Evolutionary conservation across 1,284 basidiomycete species (phyloP), one percentile per base, ranked within the genome.

Genomic region (Cutaneotrichosporon arboriforme): DNA sequence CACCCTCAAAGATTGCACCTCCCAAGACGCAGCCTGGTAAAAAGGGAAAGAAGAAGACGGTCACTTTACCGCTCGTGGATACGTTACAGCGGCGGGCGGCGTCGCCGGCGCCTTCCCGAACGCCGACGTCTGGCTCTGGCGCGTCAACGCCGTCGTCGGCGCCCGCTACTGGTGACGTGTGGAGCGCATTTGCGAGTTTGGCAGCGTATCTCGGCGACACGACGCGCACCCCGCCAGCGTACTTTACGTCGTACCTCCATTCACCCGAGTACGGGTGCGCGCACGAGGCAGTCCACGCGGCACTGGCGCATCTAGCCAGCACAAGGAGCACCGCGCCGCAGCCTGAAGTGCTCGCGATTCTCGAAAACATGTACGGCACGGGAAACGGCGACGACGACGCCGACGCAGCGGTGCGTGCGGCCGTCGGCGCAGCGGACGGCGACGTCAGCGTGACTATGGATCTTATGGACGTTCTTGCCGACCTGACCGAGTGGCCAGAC

Each of bases 361-460:
- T 73, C 15, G 60, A 69, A 26, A 67, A 66, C 23, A 52, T 73
- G 26, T 70, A 69, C 40, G 72, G 66, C 2, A 34, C 62, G 3
- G 38, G 37, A 14, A 35, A 46, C 18, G 44, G 17, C 17, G 41
- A 40, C 37, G 17, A 44, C 17, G 46, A 23, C 8, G 26, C 44
- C 12, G 45, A 51, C 46, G 49, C 45, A 8, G 22, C 41, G 4
- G 46, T 73, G 20, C 63, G 64, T 17, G 46, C 70, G 2, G 70
- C 70, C 39, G 51, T 67, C 13, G 53, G 62, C 31, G 68, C 64
- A 1, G 58, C 66, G 0, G 64, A 66, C 12, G 60, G 61, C 1
- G 70, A 75, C 48, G 61, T 72, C 15, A 56, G 60, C 2, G 57
- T 49, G 1, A 69, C 68, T 0, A 68, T 75, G 59, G 69, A 74